Base-by-base conservation (phyloP, 495 filamentous ascomycete genomes). In the Tuber indicum region DNA sequence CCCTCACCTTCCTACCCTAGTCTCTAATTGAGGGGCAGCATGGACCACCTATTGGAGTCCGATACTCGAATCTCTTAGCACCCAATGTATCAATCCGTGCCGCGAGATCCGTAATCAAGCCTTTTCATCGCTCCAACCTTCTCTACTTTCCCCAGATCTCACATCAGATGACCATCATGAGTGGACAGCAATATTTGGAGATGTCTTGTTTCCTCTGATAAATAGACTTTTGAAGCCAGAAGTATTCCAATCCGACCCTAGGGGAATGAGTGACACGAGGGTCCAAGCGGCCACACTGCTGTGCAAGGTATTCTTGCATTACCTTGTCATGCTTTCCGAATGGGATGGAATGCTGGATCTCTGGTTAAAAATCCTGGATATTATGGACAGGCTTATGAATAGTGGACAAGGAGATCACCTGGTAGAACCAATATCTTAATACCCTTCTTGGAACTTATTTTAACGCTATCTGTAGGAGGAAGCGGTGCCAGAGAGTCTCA, bases 41-140 rank as follows among this genome's bases (percentile, higher is more conserved):
- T 99, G 96, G 96, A 92, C 93, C 45, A 93, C 96, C 21, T 99
- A 99, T 84, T 99, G 96, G 96, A 91, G 94, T 23, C 96, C 94
- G 39, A 95, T 98, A 46, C 95, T 99, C 86, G 89, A 92, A 77
- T 91, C 93, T 19, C 86, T 98, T 44, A 96, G 92, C 14, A 89
- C 89, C 14, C 96, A 99, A 85, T 97, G 93, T 85, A 91, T 92
- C 77, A 99, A 98, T 82, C 94, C 96, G 10, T 98, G 94, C 83
- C 93, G 96, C 69, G 94, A 97, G 84, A 93, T 99, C 72, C 90
- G 96, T 3, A 91, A 94, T 78, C 89, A 96, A 82, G 92, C 96
- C 16, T 91, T 98, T 78, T 90, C 91, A n/a, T 93, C 89, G 4
- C 87, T 99, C 12, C 95, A 98, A 82, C 89, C 93, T 69, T 90